Evolutionary conservation across 2,329 filamentous ascomycete genomes (phyloP), one percentile per base, ranked within the genome.

Genomic region (Fusarium avenaceum): DNA sequence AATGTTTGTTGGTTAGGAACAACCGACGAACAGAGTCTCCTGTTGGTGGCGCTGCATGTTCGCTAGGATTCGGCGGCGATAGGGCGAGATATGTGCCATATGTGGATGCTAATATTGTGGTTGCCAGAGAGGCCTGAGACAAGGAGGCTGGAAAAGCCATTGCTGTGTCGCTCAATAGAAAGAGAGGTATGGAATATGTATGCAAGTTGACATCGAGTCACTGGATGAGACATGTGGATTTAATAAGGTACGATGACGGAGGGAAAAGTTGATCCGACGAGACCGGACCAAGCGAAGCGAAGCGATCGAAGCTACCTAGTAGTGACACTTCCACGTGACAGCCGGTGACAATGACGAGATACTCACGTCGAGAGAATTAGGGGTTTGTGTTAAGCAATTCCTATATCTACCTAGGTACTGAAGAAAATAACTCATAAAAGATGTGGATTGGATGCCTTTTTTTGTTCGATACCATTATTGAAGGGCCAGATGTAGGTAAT

Each of bases 21-120:
- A 76, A 47, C 32, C 68, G 42, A 26, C 66, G 67, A 39, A 78
- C 57, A 17, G 65, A 63, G 63, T 74, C 71, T 39, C 65, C 61
- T 1, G 70, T 67, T n/a, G 63, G 48, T 4, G 65, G 54, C 10
- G 39, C 22, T 4, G 44, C 28, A 8, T 67, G 51, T 1, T 59
- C 58, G 32, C 52, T 65, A 9, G 73, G 75, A 45, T 79, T 77
- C 5, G 78, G 78, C 7, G 77, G 76, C 4, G 73, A 71, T 19
- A 78, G 57, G 28, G 73, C 74, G 22, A 73, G 17, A 40, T 77
- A 79, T 14, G 73, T 78, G 4, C 76, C 78, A 15, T 67, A 48
- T 10, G 71, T 57, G 6, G 78, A 76, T 35, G 67, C 67, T 4
- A 77, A 17, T 14, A 79, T 70, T 2, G 74, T 62, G 8, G 64